Evolutionary conservation across 73 alveolate species (phyloP).

Genomic region (Paramecium primaurelia): DNA sequence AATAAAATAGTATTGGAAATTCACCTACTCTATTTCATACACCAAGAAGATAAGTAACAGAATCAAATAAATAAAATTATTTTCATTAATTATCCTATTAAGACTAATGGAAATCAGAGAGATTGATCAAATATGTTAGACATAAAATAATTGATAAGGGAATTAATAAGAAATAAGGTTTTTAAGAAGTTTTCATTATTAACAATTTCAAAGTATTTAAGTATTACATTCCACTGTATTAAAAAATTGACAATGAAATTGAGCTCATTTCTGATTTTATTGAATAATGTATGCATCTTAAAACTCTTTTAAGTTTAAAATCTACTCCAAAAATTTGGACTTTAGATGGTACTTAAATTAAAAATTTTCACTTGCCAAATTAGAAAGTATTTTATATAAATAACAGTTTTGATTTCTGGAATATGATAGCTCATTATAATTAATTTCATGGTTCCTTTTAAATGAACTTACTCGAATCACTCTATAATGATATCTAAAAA

Average conservation of each 20-base stretch:
- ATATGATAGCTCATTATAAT: background rate
- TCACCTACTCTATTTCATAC: background rate
- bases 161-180: background rate
- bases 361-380: background rate
- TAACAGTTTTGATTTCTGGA: background rate
- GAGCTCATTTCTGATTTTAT: slow-evolving; percentile 53
- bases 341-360: slow-evolving; percentile 80
- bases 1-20: background rate
- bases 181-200: slow-evolving; percentile 88
- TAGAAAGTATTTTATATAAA: background rate
- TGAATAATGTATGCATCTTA: background rate
- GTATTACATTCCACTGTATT: slow-evolving; percentile 77
- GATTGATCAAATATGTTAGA: background rate
- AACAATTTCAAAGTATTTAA: slow-evolving; percentile 89
- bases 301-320: slow-evolving; percentile 87
- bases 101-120: slow-evolving; percentile 1
- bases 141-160: slow-evolving; percentile 1
- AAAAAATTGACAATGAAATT: slow-evolving; percentile 83
- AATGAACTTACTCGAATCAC: background rate
- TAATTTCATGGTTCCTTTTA: background rate
- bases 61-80: background rate
- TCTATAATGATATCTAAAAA: background rate
- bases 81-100: background rate
- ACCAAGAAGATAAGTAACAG: background rate
- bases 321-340: slow-evolving; percentile 79